Evolutionary conservation across 179 eudicot genomes (phyloP), one percentile per base, ranked within the genome.

Genomic region (Nepenthes alata): DNA sequence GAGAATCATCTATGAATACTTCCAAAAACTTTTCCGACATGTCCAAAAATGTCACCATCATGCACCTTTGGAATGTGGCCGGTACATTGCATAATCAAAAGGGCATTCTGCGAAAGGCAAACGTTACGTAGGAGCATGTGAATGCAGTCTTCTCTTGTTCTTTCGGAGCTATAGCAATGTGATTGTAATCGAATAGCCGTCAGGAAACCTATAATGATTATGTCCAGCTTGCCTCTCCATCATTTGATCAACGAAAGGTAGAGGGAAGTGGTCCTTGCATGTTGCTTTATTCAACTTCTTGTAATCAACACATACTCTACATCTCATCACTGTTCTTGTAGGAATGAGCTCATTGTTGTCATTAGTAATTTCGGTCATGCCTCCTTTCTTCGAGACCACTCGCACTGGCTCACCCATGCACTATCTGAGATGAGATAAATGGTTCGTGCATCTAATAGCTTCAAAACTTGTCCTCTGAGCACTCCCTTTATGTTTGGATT

Each of bases 1-100:
- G 16, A 14, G 39, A 55, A 55, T 55, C 58, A 55, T 55, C 58
- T 38, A 25, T 55, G 37, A 55, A 55, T 1, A 55, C 35, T 35
- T 55, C 58, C 11, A 55, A 3, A 11, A 55, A 25, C 1, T 35
- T 9, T 9, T 55, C 58, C 11, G 6, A 3, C 38, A 55, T 1
- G 10, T 25, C 37, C 4, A 2, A 11, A 55, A 55, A 55, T 6
- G 35, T 55, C 1, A 38, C 37, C 62, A 57, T 37, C 4, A 35
- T 47, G 47, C 36, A 62, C 13, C 11, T 44, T 41, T 47, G 55
- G 8, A 55, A 55, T 0, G 38, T 55, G 11, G 58, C 58, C 4
- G 14, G 58, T 2, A 9, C 58, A 11, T 55, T 55, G 13, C 58
- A 55, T 1, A 55, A 38, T 2, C 37, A 39, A 25, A 55, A 55